Evolutionary conservation across 1,284 basidiomycete genomes (phyloP).

Genomic region (Mycosarcoma maydis): DNA sequence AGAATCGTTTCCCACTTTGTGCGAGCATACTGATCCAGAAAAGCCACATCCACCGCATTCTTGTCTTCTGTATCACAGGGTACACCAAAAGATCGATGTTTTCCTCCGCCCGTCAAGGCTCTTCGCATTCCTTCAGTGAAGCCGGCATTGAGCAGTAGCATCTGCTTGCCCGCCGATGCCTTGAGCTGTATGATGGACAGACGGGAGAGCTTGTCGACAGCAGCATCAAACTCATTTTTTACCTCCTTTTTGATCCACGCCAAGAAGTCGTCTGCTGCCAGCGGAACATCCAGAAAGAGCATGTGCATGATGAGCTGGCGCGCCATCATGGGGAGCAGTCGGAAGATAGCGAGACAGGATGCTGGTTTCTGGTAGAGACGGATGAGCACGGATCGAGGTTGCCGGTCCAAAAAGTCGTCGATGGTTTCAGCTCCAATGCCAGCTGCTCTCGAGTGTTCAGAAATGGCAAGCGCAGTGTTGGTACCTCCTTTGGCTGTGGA

Average conservation of each 20-base stretch:
- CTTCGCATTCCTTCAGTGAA: conserved; percentile 67
- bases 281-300: conserved; percentile 86
- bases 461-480: conserved; percentile 29
- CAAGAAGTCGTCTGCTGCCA: conserved; percentile 78
- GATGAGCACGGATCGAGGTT: conserved; percentile 83
- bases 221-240: conserved; percentile 68
- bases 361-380: conserved; percentile 88
- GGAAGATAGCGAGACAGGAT: conserved; percentile 91
- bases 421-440: conserved; percentile 64
- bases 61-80: conserved; percentile 71
- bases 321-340: conserved; percentile 84
- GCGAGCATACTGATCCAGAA: conserved; percentile 84
- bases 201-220: conserved; percentile 36
- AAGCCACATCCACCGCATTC: conserved; percentile 72
- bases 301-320: conserved; percentile 90
- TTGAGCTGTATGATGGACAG: conserved; percentile 53
- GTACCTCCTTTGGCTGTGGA: conserved; percentile 26
- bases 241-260: conserved; percentile 79
- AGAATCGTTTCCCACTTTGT: conserved; percentile 97
- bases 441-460: conserved; percentile 35
- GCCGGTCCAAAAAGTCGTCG: conserved; percentile 81
- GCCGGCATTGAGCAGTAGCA: conserved; percentile 68
- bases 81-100: conserved; percentile 89
- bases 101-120: conserved; percentile 73
- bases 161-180: conserved; percentile 18